These are phyloP conservation scores for Zelopaecilomyces penicillatus DNA, from an alignment of 2,329 filamentous ascomycete species.

Conservation along the genomic window DNA sequence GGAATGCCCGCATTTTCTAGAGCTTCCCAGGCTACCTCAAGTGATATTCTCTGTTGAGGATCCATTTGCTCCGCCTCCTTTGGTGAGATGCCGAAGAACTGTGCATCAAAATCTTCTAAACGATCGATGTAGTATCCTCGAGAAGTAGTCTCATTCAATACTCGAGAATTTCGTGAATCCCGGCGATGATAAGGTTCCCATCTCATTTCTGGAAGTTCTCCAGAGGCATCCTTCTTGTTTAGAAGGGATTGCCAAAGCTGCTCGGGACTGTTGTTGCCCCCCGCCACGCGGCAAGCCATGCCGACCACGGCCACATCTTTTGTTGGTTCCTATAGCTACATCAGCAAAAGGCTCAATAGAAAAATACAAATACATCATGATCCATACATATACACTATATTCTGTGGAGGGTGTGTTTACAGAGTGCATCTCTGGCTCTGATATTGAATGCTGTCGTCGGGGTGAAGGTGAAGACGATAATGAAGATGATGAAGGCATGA, in stretches of 20 bases:
- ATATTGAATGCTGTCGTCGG: no score
- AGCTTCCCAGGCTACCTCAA: constrained; percentile 5
- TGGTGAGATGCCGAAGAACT: constrained; percentile 7
- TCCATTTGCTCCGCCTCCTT: constrained; percentile 8
- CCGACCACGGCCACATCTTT: constrained; percentile 1
- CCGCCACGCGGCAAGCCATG: constrained; percentile 3
- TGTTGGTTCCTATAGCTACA: no score
- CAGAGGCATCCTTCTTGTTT: no score
- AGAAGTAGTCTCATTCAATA: neutral
- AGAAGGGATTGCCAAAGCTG: constrained; percentile 1
- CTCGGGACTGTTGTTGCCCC: constrained; percentile 2
- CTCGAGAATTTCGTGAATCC: constrained; percentile 1
- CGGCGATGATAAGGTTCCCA: neutral
- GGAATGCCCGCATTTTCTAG: constrained; percentile 5
- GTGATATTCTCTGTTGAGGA: constrained; percentile 3
- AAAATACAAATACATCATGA: no score
- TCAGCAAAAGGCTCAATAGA: no score
- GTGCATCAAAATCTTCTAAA: constrained; percentile 7
- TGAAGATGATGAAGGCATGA: no score
- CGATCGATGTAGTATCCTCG: constrained; percentile 5
- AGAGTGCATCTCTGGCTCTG: no score
- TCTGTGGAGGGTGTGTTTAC: no score
- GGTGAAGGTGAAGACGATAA: no score
- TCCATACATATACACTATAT: no score
- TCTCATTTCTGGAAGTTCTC: no score